A percentile compares a stretch with the other conserved stretches of the same genome.
Conservation (phyloP, 2,329 filamentous ascomycete species). For the Trichoderma harzianum region DNA sequence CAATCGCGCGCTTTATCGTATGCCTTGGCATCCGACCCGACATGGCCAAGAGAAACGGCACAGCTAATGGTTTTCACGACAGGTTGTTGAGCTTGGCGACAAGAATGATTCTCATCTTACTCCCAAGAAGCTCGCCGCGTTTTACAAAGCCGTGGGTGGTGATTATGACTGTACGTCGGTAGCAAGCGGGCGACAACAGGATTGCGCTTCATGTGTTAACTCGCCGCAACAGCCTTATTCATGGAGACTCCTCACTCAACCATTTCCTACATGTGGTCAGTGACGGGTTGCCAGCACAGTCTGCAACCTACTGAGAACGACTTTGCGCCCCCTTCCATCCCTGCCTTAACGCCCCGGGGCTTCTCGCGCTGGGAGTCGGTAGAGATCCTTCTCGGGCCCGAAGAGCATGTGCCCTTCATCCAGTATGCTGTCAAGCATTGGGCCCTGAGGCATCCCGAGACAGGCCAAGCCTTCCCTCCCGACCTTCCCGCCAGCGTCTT, state of each 20-base stretch:
- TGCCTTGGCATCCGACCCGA: slow-evolving; percentile 29
- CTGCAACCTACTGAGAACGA: slow-evolving; percentile 72
- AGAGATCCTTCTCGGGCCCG: slow-evolving; percentile 80
- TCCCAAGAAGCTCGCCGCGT: slow-evolving; percentile 69
- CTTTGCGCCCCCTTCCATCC: slow-evolving; percentile 73
- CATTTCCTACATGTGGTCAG: slow-evolving; percentile 89
- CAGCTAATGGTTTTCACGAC: slow-evolving; percentile 21
- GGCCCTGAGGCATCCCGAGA: slow-evolving; percentile 70
- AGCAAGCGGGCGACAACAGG: background rate
- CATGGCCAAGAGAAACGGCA: background rate
- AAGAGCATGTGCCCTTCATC: slow-evolving; percentile 81
- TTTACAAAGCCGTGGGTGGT: slow-evolving; percentile 71
- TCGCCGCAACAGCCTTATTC: slow-evolving; percentile 60
- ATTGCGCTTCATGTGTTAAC: background rate
- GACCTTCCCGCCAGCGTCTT: slow-evolving; percentile 62
- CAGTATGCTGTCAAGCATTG: slow-evolving; percentile 77
- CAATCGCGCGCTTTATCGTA: slow-evolving; percentile 69
- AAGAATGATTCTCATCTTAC: slow-evolving; percentile 52
- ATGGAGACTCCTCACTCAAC: slow-evolving; percentile 67
- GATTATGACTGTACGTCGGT: slow-evolving; percentile 62
- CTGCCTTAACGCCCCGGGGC: slow-evolving; percentile 76
- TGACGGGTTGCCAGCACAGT: slow-evolving; percentile 84
- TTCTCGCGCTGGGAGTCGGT: slow-evolving; percentile 95
- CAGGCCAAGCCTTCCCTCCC: slow-evolving; percentile 63
- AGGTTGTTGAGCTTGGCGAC: slow-evolving; percentile 60